A percentile compares a stretch with the other conserved stretches of the same genome.
phyloP scores from a whole-genome alignment of 768 basidiomycete genomes.

The Leucocoprinus sp. region DNA sequence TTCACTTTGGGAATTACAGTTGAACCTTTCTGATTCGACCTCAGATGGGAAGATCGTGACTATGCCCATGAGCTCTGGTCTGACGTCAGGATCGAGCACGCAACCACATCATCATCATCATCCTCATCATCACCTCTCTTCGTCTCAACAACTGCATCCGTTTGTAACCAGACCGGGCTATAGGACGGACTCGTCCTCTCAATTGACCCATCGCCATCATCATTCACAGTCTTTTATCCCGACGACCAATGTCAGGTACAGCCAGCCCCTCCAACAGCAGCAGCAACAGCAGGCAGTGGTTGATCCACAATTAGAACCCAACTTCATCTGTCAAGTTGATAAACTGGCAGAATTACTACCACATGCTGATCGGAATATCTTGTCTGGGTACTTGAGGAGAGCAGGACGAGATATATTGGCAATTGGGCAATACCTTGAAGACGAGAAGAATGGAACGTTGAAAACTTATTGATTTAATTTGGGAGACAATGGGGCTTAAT shows the following conservation, averaged over 20 bases:
- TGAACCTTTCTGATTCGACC: neutral
- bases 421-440: constrained; percentile 81
- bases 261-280: neutral
- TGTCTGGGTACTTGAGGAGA: constrained; percentile 65
- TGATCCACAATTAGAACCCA: constrained; percentile 35
- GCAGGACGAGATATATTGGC: constrained; percentile 77
- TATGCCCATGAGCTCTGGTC: neutral
- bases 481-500: neutral
- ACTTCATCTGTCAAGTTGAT: constrained; percentile 62
- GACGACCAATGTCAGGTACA: no score
- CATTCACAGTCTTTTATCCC: neutral
- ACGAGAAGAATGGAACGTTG: constrained; percentile 68
- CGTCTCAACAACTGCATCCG: no score
- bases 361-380: constrained; percentile 56
- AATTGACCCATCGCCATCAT: neutral
- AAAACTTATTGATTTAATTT: constrained; percentile 19
- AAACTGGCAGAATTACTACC: constrained; percentile 65
- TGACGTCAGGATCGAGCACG: no score
- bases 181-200: neutral
- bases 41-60: neutral
- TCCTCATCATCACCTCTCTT: no score
- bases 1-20: constrained; percentile 26
- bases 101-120: no score
- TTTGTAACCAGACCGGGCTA: no score
- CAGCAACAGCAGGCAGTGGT: constrained; percentile 8